Base-by-base conservation (phyloP, 75 land plant genomes). In the Pinus tabuliformis region DNA sequence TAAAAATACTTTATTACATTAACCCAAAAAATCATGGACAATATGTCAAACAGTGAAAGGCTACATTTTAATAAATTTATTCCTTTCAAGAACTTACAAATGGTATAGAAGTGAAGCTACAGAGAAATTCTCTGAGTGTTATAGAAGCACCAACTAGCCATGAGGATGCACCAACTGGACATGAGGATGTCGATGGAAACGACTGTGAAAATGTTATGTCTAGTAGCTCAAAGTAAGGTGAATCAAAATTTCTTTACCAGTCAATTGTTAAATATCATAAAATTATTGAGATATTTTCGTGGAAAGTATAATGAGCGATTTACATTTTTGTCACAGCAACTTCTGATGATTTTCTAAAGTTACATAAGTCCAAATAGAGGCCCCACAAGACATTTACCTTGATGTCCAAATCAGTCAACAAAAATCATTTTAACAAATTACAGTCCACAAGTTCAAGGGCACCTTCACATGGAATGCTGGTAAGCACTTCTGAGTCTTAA, bases 331-430 rank as follows among this genome's bases (percentile, higher is more conserved):
- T 37, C 6, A n/a, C 77, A 76, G 62, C 87, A 91, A 91, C 85
- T 66, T 91, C 83, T 36, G 89, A 87, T 62, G 91, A 91, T 58
- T 78, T 81, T 11, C 81, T 77, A 65, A 91, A 89, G 83, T 77
- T 86, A 12, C 87, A 81, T 21, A 83, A 81, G 61, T 65, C 87
- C 39, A 89, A 82, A 75, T 86, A 74, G 70, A 79, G 81, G 26
- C 58, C 60, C 3, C 91, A 81, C 75, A 89, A 82, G 73, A 78
- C 83, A 57, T 56, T 63, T 12, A 86, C 84, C 3, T 82, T 87
- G 42, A 64, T 85, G 39, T 81, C 87, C 22, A 91, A 81, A 77
- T 62, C 86, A 16, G 72, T 76, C 58, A 83, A 83, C 66, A 80
- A 86, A 37, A 79, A 86, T 30, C 81, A 87, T 30, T 84, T 88